phyloP scores from a whole-genome alignment of 2,329 filamentous ascomycete genomes.

The Phaeosphaeriaceae sp. region DNA sequence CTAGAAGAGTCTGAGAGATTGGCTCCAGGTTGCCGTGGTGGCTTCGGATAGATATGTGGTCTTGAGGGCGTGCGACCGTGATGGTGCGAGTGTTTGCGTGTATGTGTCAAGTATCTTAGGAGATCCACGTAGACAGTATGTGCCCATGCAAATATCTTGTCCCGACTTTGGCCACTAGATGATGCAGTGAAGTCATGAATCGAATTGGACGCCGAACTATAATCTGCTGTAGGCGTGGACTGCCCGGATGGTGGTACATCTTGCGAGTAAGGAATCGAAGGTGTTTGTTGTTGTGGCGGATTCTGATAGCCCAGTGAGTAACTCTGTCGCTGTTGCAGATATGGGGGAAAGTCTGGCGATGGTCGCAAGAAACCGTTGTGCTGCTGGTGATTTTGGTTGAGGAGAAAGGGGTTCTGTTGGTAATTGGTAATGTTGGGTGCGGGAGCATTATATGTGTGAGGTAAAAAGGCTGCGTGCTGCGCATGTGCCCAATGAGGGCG shows the following conservation, averaged over 20 bases:
- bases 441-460: constrained; percentile 34
- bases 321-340: constrained; percentile 33
- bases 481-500: constrained; percentile 40
- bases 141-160: constrained; percentile 56
- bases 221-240: constrained; percentile 34
- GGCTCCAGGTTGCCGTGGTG: constrained; percentile 63
- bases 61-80: constrained; percentile 55
- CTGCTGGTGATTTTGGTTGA: constrained; percentile 31
- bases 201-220: constrained; percentile 23
- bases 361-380: constrained; percentile 31
- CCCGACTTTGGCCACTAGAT: constrained; percentile 53
- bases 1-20: constrained; percentile 53
- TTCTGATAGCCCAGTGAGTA: constrained; percentile 37
- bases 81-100: constrained; percentile 51
- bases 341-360: constrained; percentile 33
- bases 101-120: constrained; percentile 56
- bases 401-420: constrained; percentile 33
- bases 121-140: constrained; percentile 58
- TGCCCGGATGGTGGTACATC: constrained; percentile 42
- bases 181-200: constrained; percentile 49
- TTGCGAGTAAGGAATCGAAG: constrained; percentile 29
- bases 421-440: constrained; percentile 34
- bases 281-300: constrained; percentile 23
- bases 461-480: constrained; percentile 36
- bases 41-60: constrained; percentile 67